Evolutionary conservation across 495 filamentous ascomycete genomes (phyloP).

Genomic region (Glutinoglossum americanum): DNA sequence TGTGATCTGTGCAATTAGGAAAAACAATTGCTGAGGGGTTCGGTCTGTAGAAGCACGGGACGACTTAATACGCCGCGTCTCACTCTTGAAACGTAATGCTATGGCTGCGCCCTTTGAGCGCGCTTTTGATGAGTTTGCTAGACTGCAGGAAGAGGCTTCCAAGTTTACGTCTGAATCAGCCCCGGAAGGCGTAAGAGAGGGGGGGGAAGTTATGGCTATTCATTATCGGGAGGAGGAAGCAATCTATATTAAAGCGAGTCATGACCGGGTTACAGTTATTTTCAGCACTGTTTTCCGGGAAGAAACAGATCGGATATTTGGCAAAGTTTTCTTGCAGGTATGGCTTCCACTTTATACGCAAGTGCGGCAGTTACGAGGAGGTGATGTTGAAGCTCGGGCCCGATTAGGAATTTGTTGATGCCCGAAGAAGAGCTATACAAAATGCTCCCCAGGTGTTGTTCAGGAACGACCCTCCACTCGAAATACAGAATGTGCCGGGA

Average conservation of each 20-base stretch:
- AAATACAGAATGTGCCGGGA: slow-evolving; percentile 69
- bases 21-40: neutral
- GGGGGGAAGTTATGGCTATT: slow-evolving; percentile 84
- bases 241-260: slow-evolving; percentile 96
- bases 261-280: slow-evolving; percentile 93
- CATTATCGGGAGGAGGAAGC: slow-evolving; percentile 97
- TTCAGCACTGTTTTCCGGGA: slow-evolving; percentile 97
- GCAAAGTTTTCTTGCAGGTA: slow-evolving; percentile 74
- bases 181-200: slow-evolving; percentile 68
- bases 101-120: slow-evolving; percentile 97
- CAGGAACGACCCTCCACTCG: slow-evolving; percentile 81
- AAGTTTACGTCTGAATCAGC: slow-evolving; percentile 79
- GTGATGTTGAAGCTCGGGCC: neutral
- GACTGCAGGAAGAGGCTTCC: slow-evolving; percentile 68
- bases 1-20: neutral
- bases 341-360: neutral
- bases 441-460: slow-evolving; percentile 98
- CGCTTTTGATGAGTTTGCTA: slow-evolving; percentile 80
- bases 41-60: slow-evolving; percentile 41
- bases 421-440: slow-evolving; percentile 79
- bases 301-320: slow-evolving; percentile 91
- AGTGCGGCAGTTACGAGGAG: neutral
- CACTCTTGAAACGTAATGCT: slow-evolving; percentile 82
- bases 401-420: slow-evolving; percentile 85
- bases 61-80: slow-evolving; percentile 64